Conservation (phyloP, 192 early-diverging fungal genomes). For the Geranomyces variabilis region DNA sequence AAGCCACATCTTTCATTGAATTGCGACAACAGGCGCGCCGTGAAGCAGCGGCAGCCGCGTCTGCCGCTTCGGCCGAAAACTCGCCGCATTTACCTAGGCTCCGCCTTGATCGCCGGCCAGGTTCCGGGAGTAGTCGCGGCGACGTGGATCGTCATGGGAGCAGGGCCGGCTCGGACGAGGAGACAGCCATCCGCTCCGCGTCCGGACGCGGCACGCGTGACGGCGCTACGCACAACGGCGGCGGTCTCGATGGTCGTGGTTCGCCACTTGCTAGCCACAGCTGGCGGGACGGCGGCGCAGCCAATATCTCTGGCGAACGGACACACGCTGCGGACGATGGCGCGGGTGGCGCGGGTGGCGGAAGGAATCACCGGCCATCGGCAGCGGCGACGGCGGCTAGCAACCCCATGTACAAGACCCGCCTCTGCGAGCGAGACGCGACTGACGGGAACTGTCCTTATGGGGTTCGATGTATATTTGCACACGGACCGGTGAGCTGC, state of each 20-base stretch:
- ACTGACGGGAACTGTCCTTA: constrained; percentile 76
- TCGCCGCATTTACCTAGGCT: not conserved
- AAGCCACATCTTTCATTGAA: constrained; percentile 69
- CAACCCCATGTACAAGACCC: constrained; percentile 85
- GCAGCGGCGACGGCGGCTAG: too few relatives aligned
- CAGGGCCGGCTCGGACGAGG: not conserved
- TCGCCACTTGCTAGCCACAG: too few relatives aligned
- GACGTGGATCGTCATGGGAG: not conserved
- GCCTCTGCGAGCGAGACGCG: constrained; percentile 83
- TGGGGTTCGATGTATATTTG: constrained; percentile 72
- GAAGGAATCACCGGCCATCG: too few relatives aligned
- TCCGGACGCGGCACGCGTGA: too few relatives aligned
- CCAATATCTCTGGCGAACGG: too few relatives aligned
- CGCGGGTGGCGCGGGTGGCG: too few relatives aligned
- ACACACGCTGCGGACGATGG: too few relatives aligned
- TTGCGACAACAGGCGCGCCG: too few relatives aligned
- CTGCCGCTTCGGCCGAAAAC: not conserved
- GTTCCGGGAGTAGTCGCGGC: not conserved
- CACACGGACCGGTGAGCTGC: constrained; percentile 61
- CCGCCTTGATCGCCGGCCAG: not conserved
- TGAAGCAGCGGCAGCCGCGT: constrained; percentile 39
- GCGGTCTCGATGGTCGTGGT: too few relatives aligned
- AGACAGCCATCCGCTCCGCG: not conserved
- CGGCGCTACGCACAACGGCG: too few relatives aligned
- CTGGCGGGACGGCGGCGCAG: too few relatives aligned